phyloP scores from a whole-genome alignment of 768 basidiomycete species.

The Lepiota subincarnata region DNA sequence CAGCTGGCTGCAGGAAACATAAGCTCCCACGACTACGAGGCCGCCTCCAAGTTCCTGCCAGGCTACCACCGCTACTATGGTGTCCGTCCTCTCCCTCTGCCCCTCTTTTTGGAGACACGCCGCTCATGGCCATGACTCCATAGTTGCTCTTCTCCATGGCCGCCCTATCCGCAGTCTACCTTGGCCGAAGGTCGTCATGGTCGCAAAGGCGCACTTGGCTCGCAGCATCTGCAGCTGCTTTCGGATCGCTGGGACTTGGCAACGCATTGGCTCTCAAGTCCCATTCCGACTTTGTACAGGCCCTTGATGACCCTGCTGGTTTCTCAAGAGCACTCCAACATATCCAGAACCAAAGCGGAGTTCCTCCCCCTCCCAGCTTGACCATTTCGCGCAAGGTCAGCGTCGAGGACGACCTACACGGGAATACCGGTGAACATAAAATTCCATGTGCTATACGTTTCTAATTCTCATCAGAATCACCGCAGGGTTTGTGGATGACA shows the following conservation, averaged over 20 bases:
- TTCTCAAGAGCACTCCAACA: slow-evolving; percentile 38
- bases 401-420: slow-evolving; percentile 11
- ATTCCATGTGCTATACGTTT: not conserved
- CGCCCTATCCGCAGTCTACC: slow-evolving; percentile 8
- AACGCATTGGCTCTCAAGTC: slow-evolving; percentile 24
- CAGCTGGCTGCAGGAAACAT: slow-evolving; percentile 50
- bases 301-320: slow-evolving; percentile 35
- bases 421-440: slow-evolving; percentile 11
- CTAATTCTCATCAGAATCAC: not conserved
- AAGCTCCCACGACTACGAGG: slow-evolving; percentile 51
- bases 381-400: slow-evolving; percentile 24
- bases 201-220: slow-evolving; percentile 4
- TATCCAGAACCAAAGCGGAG: slow-evolving; percentile 41
- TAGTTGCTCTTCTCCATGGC: slow-evolving; percentile 1
- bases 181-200: slow-evolving; percentile 6
- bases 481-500: not conserved
- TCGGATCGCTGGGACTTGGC: slow-evolving; percentile 30
- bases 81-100: slow-evolving; percentile 23
- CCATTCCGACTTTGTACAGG: slow-evolving; percentile 33
- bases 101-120: not conserved
- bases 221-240: slow-evolving; percentile 14
- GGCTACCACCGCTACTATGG: slow-evolving; percentile 36
- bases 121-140: not conserved
- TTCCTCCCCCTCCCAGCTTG: slow-evolving; percentile 21
- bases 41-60: slow-evolving; percentile 51